A percentile compares a stretch with the other conserved stretches of the same genome.
Conservation (phyloP, 768 basidiomycete genomes). For the Phanerodontia chrysosporium region DNA sequence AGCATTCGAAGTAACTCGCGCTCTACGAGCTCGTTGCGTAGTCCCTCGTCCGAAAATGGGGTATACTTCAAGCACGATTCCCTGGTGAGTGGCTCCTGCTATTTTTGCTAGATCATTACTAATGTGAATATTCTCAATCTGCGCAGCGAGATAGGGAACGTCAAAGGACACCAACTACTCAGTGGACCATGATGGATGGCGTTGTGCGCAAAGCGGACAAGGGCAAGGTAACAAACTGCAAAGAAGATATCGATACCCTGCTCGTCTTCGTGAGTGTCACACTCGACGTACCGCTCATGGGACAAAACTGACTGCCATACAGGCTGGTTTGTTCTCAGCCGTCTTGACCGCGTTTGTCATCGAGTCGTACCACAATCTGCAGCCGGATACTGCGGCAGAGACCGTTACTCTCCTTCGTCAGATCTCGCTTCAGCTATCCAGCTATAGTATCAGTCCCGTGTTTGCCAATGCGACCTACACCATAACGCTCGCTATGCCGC, state of each 20-base stretch:
- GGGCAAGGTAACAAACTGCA: slow-evolving; percentile 2
- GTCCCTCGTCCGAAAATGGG: not conserved
- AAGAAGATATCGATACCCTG: slow-evolving; percentile 14
- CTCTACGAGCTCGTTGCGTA: not conserved
- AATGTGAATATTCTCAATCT: not conserved
- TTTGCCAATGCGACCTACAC: not conserved
- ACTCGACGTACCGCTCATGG: not conserved
- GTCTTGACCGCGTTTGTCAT: slow-evolving; percentile 14
- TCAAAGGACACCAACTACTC: not conserved
- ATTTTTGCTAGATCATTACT: not conserved
- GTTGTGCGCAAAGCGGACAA: not conserved
- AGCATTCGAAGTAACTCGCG: not conserved
- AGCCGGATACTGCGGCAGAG: not conserved
- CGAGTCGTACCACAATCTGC: slow-evolving; percentile 10
- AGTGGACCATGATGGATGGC: not conserved
- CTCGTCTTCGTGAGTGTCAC: slow-evolving; percentile 10
- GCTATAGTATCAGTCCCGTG: not conserved
- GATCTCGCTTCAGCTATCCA: slow-evolving; percentile 5
- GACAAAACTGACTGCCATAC: not conserved
- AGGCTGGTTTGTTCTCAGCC: slow-evolving; percentile 15
- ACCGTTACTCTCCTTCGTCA: slow-evolving; percentile 1
- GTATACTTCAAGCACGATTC: not conserved
- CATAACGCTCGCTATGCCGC: not conserved
- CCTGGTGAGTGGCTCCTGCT: not conserved
- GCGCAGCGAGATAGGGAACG: not conserved